Percentiles rank a stretch among this genome's conserved stretches.
These are phyloP conservation scores for Arxiozyma telluris DNA, from an alignment of 1,139 yeast species.

Conservation along the genomic window DNA sequence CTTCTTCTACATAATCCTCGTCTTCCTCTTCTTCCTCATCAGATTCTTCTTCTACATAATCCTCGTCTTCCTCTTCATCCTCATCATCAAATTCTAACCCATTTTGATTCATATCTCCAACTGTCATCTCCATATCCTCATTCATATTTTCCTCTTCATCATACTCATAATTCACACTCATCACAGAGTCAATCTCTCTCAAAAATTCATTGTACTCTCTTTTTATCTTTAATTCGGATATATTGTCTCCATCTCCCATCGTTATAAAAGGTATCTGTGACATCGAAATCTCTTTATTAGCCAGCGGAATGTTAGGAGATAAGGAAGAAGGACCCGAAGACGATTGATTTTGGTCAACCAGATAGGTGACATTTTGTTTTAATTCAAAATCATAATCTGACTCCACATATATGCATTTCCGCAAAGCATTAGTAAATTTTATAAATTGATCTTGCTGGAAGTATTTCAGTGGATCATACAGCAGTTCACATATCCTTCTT, in stretches of 20 bases:
- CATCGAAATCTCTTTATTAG: constrained; percentile 28
- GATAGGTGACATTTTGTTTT: neutral
- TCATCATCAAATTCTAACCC: constrained; percentile 4
- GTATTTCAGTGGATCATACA: constrained; percentile 29
- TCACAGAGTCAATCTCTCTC: constrained; percentile 27
- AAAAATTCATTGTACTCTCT: constrained; percentile 19
- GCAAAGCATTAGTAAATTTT: constrained; percentile 26
- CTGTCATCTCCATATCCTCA: constrained; percentile 21
- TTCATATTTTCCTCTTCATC: constrained; percentile 26
- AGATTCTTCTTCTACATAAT: constrained; percentile 3
- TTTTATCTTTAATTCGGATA: constrained; percentile 11
- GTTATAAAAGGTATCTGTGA: constrained; percentile 42
- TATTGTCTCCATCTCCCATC: constrained; percentile 21
- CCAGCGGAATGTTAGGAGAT: neutral
- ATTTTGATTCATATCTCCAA: constrained; percentile 2
- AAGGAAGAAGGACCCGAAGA: neutral
- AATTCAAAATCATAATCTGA: neutral
- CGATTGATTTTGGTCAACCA: neutral
- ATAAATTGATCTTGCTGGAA: constrained; percentile 20
- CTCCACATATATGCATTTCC: constrained; percentile 22
- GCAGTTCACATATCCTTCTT: constrained; percentile 26
- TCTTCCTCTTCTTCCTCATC: constrained; percentile 7
- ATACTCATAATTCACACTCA: constrained; percentile 26
- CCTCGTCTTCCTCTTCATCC: constrained; percentile 7
- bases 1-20: constrained; percentile 3